Evolutionary conservation across 2,329 filamentous ascomycete species (phyloP).

Genomic region (Aspergillus phoenicis): DNA sequence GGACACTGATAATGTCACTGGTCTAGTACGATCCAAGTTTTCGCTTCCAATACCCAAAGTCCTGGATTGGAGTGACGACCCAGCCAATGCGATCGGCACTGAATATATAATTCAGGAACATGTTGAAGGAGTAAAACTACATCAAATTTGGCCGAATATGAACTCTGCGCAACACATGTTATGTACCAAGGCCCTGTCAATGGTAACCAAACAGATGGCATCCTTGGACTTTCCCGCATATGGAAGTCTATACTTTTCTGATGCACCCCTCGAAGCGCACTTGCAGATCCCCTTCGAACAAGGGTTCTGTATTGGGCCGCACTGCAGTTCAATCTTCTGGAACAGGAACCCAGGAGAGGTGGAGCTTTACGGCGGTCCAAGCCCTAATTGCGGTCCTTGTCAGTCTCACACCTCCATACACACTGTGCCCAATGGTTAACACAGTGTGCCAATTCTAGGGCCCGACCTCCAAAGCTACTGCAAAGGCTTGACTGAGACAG

Average conservation of each 20-base stretch:
- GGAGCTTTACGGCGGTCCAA: conserved; percentile 22
- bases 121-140: conserved; percentile 35
- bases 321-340: conserved; percentile 28
- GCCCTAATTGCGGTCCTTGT: conserved; percentile 27
- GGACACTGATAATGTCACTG: conserved; percentile 3
- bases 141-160: conserved; percentile 40
- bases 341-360: conserved; percentile 21
- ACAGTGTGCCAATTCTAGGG: conserved; percentile 16
- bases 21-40: conserved; percentile 25
- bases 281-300: conserved; percentile 30
- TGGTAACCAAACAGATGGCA: conserved; percentile 34
- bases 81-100: conserved; percentile 35
- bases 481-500: conserved; percentile 26
- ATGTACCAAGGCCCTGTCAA: conserved; percentile 34
- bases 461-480: conserved; percentile 22
- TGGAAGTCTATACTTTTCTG: conserved; percentile 41
- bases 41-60: conserved; percentile 30
- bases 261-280: conserved; percentile 26
- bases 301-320: conserved; percentile 38
- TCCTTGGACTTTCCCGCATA: conserved; percentile 42
- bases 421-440: conserved; percentile 1
- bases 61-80: conserved; percentile 29
- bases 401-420: conserved; percentile 5
- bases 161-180: conserved; percentile 35
- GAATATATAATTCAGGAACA: conserved; percentile 48